Conservation (phyloP, 2,329 filamentous ascomycete species). For the Monilinia fructicola region DNA sequence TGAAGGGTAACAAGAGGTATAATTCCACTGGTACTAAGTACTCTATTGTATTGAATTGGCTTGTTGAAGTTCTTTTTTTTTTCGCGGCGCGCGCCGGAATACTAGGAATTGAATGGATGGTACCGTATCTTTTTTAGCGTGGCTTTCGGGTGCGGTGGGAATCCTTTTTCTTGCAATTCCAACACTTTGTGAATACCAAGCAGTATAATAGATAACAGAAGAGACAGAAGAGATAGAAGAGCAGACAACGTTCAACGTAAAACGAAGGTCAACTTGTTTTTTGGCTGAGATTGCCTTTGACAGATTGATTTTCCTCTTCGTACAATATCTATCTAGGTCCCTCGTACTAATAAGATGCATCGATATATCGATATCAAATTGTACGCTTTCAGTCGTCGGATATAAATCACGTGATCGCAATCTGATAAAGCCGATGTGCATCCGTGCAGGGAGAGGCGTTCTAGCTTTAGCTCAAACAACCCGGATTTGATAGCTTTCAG, state of each 20-base stretch:
- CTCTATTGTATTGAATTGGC: slow-evolving; percentile 7
- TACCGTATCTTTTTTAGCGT: slow-evolving; percentile 21
- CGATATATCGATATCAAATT: neutral
- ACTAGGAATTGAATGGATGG: slow-evolving; percentile 12
- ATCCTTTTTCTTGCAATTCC: slow-evolving; percentile 11
- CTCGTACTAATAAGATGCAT: too few species aligned
- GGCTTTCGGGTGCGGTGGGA: slow-evolving; percentile 19
- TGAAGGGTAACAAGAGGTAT: neutral
- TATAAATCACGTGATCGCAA: neutral
- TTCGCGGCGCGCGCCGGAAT: slow-evolving; percentile 11
- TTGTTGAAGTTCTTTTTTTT: slow-evolving; percentile 17
- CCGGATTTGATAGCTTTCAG: slow-evolving; percentile 16
- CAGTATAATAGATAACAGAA: neutral
- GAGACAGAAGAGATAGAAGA: too few species aligned
- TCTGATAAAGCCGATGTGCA: neutral
- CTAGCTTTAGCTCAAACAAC: slow-evolving; percentile 12
- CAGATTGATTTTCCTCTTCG: neutral
- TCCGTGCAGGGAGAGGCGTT: slow-evolving; percentile 11
- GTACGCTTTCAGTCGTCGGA: neutral
- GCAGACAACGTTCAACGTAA: too few species aligned
- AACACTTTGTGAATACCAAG: slow-evolving; percentile 2
- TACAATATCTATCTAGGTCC: neutral
- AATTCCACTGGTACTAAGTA: neutral
- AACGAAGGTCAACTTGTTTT: too few species aligned
- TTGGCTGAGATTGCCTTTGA: neutral